Base-by-base conservation (phyloP, 805 yeast genomes). In the Nakazawaea wickerhamii region DNA sequence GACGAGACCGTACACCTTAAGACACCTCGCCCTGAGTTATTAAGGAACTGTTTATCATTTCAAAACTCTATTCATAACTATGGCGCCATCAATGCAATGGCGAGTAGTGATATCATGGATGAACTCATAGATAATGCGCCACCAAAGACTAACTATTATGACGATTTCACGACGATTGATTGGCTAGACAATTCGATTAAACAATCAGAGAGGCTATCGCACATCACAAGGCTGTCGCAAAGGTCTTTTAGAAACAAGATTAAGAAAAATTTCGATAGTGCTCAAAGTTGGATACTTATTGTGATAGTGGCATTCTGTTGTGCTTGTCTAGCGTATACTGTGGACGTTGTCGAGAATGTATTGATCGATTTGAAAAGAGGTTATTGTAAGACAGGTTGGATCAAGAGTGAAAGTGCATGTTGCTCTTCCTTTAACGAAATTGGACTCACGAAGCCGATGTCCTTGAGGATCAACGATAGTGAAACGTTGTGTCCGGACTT, bases 81-180 rank as follows among this genome's bases (percentile, higher is more conserved):
- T 30, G 44, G 44, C 13, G 14, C 44, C 1, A 30, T 17, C 19
- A 32, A 8, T 11, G 13, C 8, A n/a, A 7, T 10, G 28, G 21
- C 27, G 21, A 35, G 22, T 3, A 19, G 20, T 21, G 41, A 38
- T 4, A 15, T 30, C 4, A 23, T 30, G 5, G 35, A 38, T 15
- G 38, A 14, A 1, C 8, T 17, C 10, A 11, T 14, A 8, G 38
- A 35, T 19, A 21, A 35, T 6, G n/a, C 38, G 7, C 6, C 19
- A 6, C 23, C 25, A 4, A 33, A 37, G 19, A 37, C 41, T 5
- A 65, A 62, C 48, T 73, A 62, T 59, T 77, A 77, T 53, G 78
- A 77, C 52, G 81, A 77, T 55, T 77, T 75, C 57, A 76, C 83
- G 18, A 74, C 81, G 15, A 72, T 76, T 14, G 83, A 77, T 56